Evolutionary conservation across 78 protist genomes (phyloP).

Genomic region (Abeoforma whisleri): DNA sequence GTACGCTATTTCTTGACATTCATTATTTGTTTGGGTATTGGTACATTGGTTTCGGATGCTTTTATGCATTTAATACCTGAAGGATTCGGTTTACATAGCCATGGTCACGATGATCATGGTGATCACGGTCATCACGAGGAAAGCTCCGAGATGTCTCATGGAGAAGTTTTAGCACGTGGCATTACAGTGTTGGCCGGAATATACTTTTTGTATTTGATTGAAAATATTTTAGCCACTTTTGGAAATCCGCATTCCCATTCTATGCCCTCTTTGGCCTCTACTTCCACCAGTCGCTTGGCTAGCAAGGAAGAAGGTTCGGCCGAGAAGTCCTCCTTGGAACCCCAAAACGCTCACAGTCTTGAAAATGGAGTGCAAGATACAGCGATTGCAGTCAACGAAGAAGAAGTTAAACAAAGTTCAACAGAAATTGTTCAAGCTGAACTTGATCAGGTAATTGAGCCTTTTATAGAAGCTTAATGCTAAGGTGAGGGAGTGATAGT

Average conservation of each 20-base stretch:
- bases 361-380: too few relatives aligned
- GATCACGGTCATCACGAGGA: too few relatives aligned
- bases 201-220: slow-evolving; percentile 5
- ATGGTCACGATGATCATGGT: slow-evolving; percentile 17
- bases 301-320: not conserved
- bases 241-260: slow-evolving; percentile 22
- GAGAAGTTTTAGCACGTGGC: slow-evolving; percentile 1
- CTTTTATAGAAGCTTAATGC: too few relatives aligned
- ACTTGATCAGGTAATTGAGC: too few relatives aligned
- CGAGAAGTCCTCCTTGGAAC: too few relatives aligned
- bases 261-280: not conserved
- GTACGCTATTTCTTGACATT: slow-evolving; percentile 16
- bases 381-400: too few relatives aligned
- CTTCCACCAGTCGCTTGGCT: slow-evolving; percentile 10
- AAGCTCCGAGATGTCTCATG: not conserved
- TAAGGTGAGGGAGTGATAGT: too few relatives aligned
- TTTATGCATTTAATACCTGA: slow-evolving; percentile 31
- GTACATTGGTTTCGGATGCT: slow-evolving; percentile 23
- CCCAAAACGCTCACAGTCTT: too few relatives aligned
- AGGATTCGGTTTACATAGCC: slow-evolving; percentile 14
- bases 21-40: not conserved
- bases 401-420: too few relatives aligned
- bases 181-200: not conserved
- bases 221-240: not conserved
- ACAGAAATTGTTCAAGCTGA: too few relatives aligned